Evolutionary conservation across 2,329 filamentous ascomycete species (phyloP).

Genomic region (Beauveria scarabaeidicola): DNA sequence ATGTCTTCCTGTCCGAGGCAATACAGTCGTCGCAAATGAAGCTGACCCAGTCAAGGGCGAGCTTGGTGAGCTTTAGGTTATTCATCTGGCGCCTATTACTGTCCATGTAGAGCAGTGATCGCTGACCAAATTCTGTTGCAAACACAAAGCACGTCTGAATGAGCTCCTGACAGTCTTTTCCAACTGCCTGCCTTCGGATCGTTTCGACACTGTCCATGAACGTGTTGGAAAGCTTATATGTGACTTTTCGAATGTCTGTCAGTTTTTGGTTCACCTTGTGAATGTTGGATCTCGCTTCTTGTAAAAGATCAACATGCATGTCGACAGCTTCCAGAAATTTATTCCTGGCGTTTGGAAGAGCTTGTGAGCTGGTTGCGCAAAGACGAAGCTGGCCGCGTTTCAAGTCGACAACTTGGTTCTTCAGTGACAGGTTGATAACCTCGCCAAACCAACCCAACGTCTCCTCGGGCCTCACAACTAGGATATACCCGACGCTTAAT

Average conservation of each 20-base stretch:
- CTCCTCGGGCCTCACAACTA: constrained; percentile 77
- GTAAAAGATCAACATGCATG: constrained; percentile 77
- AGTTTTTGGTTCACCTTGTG: constrained; percentile 85
- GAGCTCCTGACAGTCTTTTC: constrained; percentile 83
- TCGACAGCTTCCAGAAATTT: constrained; percentile 71
- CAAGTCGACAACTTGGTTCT: constrained; percentile 74
- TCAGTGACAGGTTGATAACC: constrained; percentile 60
- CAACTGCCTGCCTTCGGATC: constrained; percentile 72
- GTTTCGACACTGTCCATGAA: constrained; percentile 99
- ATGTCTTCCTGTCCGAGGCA: constrained; percentile 88
- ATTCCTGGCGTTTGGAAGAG: constrained; percentile 67
- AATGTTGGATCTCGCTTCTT: constrained; percentile 88
- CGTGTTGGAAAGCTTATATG: constrained; percentile 91
- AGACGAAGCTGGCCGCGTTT: constrained; percentile 80
- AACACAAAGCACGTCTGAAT: constrained; percentile 98
- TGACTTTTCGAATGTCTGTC: constrained; percentile 89
- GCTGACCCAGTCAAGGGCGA: constrained; percentile 93
- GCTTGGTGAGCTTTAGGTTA: constrained; percentile 85
- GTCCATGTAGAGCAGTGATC: constrained; percentile 91
- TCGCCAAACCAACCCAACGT: constrained; percentile 74
- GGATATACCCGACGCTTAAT: constrained; percentile 63
- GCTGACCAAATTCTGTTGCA: constrained; percentile 96
- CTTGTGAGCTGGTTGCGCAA: constrained; percentile 78
- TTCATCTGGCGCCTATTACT: constrained; percentile 94
- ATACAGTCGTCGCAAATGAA: constrained; percentile 98